Percentiles rank a stretch among this genome's conserved stretches.
Evolutionary conservation across 2,329 filamentous ascomycete species (phyloP).

Genomic region (Celoporthe dispersa): DNA sequence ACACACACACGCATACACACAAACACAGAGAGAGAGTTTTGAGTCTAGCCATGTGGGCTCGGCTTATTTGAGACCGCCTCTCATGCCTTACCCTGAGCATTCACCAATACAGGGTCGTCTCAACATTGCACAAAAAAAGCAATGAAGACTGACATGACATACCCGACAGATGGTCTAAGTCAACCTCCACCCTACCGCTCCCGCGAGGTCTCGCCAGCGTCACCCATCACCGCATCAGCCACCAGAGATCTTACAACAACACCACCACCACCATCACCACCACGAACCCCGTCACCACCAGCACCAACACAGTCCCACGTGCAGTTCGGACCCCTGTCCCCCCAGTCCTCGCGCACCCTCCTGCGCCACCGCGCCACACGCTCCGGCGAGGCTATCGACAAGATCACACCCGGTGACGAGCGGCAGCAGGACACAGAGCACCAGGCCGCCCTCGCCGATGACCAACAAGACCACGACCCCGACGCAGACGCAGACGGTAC

Average conservation of each 20-base stretch:
- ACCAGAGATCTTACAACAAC: constrained; percentile 25
- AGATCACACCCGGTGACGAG: neutral
- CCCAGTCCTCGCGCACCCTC: constrained; percentile 52
- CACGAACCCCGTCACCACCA: constrained; percentile 46
- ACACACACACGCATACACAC: too few relatives aligned
- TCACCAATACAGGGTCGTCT: neutral
- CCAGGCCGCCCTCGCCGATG: too few relatives aligned
- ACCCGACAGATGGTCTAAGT: constrained; percentile 29
- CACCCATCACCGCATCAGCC: constrained; percentile 1
- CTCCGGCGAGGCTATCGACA: constrained; percentile 3
- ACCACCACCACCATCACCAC: constrained; percentile 33
- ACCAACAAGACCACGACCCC: neutral
- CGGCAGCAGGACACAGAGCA: neutral
- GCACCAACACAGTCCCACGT: constrained; percentile 25
- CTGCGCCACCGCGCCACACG: constrained; percentile 41
- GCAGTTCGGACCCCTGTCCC: constrained; percentile 53
- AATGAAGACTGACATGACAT: constrained; percentile 21
- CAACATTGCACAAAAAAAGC: neutral
- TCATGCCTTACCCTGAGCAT: neutral
- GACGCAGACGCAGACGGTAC: constrained; percentile 19
- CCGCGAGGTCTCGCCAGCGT: constrained; percentile 13
- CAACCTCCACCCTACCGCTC: constrained; percentile 17
- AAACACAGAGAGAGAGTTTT: too few relatives aligned
- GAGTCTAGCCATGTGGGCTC: constrained; percentile 14
- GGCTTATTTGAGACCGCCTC: neutral